phyloP scores from a whole-genome alignment of 345 rosid species.

The Passiflora organensis region DNA sequence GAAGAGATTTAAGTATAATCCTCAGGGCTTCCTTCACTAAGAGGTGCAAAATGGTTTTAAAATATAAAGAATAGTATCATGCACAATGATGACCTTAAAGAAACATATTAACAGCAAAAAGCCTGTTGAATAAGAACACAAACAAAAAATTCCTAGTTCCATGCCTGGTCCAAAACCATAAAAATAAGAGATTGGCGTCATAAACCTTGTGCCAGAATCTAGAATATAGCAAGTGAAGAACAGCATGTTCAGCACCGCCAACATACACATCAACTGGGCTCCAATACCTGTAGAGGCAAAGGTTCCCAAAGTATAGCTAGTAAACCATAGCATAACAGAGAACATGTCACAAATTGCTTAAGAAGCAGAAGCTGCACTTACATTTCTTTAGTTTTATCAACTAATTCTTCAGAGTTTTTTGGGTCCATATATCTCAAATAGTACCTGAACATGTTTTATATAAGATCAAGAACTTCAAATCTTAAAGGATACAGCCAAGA shows the following conservation, averaged over 20 bases:
- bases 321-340: neutral
- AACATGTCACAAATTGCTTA: neutral
- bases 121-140: neutral
- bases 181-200: constrained; percentile 1
- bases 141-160: neutral
- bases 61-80: no score
- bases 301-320: constrained; percentile 4
- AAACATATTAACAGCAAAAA: neutral
- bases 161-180: neutral
- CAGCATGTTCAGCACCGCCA: constrained; percentile 99
- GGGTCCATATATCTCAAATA: constrained; percentile 98
- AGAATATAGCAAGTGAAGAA: constrained; percentile 81
- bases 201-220: constrained; percentile 98
- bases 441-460: constrained; percentile 52
- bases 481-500: no score
- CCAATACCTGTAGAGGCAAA: constrained; percentile 61
- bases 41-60: neutral
- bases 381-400: constrained; percentile 74
- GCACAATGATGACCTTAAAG: neutral
- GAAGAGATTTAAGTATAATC: neutral
- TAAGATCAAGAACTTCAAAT: neutral
- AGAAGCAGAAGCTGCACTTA: constrained; percentile 27
- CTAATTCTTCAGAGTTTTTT: constrained; percentile 60
- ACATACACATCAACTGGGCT: constrained; percentile 90
- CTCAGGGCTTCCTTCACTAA: neutral